Evolutionary conservation across 2,329 filamentous ascomycete species (phyloP).

Genomic region (Clonostachys rosea): DNA sequence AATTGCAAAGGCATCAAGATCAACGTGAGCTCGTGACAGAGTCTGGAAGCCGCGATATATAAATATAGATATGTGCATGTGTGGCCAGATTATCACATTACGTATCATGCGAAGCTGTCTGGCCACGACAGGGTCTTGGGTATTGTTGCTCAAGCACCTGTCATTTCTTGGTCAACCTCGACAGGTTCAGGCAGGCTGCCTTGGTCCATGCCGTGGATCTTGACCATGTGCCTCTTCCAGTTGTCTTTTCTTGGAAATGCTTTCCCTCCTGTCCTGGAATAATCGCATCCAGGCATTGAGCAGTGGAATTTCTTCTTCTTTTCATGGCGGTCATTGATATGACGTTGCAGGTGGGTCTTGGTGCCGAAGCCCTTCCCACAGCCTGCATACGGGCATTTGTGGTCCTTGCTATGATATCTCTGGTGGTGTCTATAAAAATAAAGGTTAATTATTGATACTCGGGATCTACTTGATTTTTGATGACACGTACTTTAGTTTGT

Average conservation of each 20-base stretch:
- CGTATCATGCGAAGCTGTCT: too few species aligned
- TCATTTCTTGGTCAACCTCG: slow-evolving; percentile 30
- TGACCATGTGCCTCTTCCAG: slow-evolving; percentile 58
- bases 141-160: slow-evolving; percentile 4
- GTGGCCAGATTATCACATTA: too few species aligned
- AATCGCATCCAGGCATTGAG: slow-evolving; percentile 46
- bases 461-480: neutral
- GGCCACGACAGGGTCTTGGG: too few species aligned
- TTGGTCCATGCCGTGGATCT: slow-evolving; percentile 47
- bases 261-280: slow-evolving; percentile 51
- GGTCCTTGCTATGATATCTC: slow-evolving; percentile 55
- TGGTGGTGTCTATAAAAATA: slow-evolving; percentile 45
- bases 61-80: too few species aligned
- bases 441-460: slow-evolving; percentile 10
- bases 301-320: slow-evolving; percentile 58
- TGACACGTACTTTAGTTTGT: slow-evolving; percentile 50
- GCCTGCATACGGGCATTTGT: slow-evolving; percentile 47
- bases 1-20: too few species aligned
- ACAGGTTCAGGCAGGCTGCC: slow-evolving; percentile 32
- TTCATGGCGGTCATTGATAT: slow-evolving; percentile 57
- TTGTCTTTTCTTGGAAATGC: slow-evolving; percentile 59
- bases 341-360: slow-evolving; percentile 56
- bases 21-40: too few species aligned
- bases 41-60: too few species aligned
- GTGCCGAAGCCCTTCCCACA: slow-evolving; percentile 56